Base-by-base conservation (phyloP, 345 rosid genomes). In the Syzygium oleosum region DNA sequence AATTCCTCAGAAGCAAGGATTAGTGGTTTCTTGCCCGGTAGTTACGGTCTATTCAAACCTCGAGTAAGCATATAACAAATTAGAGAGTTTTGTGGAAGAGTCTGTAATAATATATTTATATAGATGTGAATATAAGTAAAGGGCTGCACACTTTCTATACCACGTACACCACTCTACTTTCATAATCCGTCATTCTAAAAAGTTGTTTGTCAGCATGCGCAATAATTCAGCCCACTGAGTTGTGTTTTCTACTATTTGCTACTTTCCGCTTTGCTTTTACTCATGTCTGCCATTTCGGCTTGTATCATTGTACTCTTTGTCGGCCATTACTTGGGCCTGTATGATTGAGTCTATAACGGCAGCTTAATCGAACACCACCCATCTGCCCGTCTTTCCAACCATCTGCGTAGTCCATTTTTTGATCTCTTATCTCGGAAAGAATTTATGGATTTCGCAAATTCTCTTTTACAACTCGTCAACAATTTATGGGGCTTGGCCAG, bases 1-100 rank as follows among this genome's bases (percentile, higher is more conserved):
- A 23, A 9, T 56, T 23, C 13, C 12, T 9, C 6, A 0, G 12
- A 56, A 0, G 3, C 2, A 23, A 56, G 5, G n/a, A 10, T 23
- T 23, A 56, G 13, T 9, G n/a, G 2, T 1, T 3, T 56, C 13
- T 56, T 56, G n/a, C 13, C 9, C 0, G 12, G 23, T 0, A 56
- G 6, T 3, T 3, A 9, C 4, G 10, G 0, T 0, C 23, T 9
- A 56, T 56, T 9, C n/a, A 56, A 56, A 49, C 51, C 51, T 49
- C 51, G 51, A 49, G 2, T 49, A 7, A 11, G 9, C 2, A 6
- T 6, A 10, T 49, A 49, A 49, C 11, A 49, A 49, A 38, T 38
- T 38, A 38, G 41, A 38, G 41, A 38, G 41, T 38, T 38, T 38
- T 38, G 41, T 38, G 41, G 4, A 38, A 38, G 41, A 38, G 41